phyloP scores from a whole-genome alignment of 192 early-diverging fungal species.

The Blastocladiella britannica region DNA sequence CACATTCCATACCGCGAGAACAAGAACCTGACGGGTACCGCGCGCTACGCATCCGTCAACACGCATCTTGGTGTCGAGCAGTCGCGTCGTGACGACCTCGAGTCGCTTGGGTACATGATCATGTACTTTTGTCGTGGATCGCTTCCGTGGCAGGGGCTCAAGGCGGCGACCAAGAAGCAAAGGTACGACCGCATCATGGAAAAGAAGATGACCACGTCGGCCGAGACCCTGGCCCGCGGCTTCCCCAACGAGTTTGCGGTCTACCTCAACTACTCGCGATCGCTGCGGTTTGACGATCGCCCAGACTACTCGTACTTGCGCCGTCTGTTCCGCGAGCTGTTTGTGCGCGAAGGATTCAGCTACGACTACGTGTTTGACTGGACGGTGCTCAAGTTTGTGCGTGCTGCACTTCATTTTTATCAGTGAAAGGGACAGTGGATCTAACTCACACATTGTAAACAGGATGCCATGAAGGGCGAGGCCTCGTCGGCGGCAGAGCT shows the following conservation, averaged over 20 bases:
- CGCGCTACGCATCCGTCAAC: constrained; percentile 27
- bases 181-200: constrained; percentile 50
- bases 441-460: too few species aligned
- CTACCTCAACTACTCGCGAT: constrained; percentile 39
- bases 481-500: too few species aligned
- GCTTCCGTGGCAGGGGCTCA: constrained; percentile 40
- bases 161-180: constrained; percentile 43
- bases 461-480: too few species aligned
- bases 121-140: constrained; percentile 44
- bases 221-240: constrained; percentile 31
- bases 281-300: constrained; percentile 42
- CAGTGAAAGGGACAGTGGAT: too few species aligned
- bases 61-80: constrained; percentile 42
- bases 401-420: too few species aligned
- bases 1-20: constrained; percentile 46
- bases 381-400: too few species aligned
- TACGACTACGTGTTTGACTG: constrained; percentile 48
- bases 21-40: constrained; percentile 28
- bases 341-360: constrained; percentile 34
- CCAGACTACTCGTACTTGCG: constrained; percentile 40
- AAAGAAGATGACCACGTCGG: constrained; percentile 48
- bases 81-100: constrained; percentile 40
- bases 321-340: constrained; percentile 42
- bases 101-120: constrained; percentile 39
- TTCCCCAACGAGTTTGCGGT: constrained; percentile 40